phyloP scores from a whole-genome alignment of 148 eudicot genomes.

The Nepenthes gracilis region DNA sequence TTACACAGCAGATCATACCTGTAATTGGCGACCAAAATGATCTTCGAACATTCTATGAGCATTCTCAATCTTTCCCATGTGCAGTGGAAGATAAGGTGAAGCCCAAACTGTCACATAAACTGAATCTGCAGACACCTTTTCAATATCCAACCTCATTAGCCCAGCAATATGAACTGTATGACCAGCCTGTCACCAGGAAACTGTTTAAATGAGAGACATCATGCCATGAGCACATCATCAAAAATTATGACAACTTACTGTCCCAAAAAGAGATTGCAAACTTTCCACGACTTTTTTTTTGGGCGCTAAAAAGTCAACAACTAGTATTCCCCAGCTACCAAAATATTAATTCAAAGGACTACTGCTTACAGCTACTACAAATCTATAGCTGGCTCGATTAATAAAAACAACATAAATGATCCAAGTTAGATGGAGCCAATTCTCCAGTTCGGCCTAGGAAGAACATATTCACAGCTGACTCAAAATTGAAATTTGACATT shows the following conservation, averaged over 20 bases:
- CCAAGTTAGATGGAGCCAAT: too few species aligned
- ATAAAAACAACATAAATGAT: too few species aligned
- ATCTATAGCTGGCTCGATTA: too few species aligned
- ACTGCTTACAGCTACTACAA: too few species aligned
- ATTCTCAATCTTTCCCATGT: slow-evolving; percentile 89
- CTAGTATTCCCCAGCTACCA: too few species aligned
- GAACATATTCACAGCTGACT: too few species aligned
- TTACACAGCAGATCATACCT: slow-evolving; percentile 28
- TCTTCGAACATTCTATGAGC: slow-evolving; percentile 44
- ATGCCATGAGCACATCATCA: not conserved
- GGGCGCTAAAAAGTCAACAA: too few species aligned
- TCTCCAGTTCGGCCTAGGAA: too few species aligned
- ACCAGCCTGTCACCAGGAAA: slow-evolving; percentile 47
- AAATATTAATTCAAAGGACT: too few species aligned
- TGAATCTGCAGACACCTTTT: slow-evolving; percentile 58
- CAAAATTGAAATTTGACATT: too few species aligned
- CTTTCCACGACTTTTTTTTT: too few species aligned
- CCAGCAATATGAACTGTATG: slow-evolving; percentile 89
- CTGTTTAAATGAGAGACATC: not conserved
- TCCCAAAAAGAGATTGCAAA: not conserved
- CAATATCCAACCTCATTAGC: slow-evolving; percentile 74
- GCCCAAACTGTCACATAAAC: slow-evolving; percentile 91
- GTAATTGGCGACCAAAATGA: slow-evolving; percentile 78
- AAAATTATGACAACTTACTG: not conserved
- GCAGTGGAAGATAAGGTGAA: slow-evolving; percentile 72